Base-by-base conservation (phyloP, 2,329 filamentous ascomycete species). In the Pseudopyrenochaeta lycopersici region DNA sequence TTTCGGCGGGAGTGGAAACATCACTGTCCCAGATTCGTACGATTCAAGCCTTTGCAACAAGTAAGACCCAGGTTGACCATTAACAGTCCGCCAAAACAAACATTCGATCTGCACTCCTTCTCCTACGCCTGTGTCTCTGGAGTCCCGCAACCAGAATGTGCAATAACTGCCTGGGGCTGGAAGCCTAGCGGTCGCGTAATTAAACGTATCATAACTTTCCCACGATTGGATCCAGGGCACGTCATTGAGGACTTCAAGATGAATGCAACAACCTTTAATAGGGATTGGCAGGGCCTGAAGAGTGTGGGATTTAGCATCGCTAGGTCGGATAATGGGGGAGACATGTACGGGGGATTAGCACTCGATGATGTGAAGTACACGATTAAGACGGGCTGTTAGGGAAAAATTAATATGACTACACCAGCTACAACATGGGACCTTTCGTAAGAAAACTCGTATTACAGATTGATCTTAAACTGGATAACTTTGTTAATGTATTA, bases 301-400 rank as follows among this genome's bases (percentile, higher is more conserved):
- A 66, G 63, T 54, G 30, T 66, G 4, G 61, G 63, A n/a, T 66
- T 66, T 35, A 60, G 58, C 23, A 66, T 66, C 46, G 59, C 63
- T 6, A 51, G 61, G 21, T 48, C 46, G 32, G 63, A 66, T 54
- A 59, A 66, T 53, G 63, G 58, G 7, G 63, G 61, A 4, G 54
- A 64, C 48, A 60, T 66, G 58, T 66, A 44, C 56, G 63, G 58
- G 11, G 63, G 63, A 11, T 47, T 66, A 29, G 56, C 56, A 31
- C 49, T 66, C 44, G 63, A 66, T 52, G 63, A 66, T 52, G 54
- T 66, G 14, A 59, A 54, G 47, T 66, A 66, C 31, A 63, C 54
- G 4, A 51, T 66, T 21, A 56, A 12, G 6, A 39, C 40, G 14
- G 27, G 7, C 12, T 51, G 48, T 23, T 50, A 40, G 38, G 38